A percentile compares a stretch with the other conserved stretches of the same genome.
Conservation (phyloP, 495 filamentous ascomycete species). For the Trichoderma reesei region DNA sequence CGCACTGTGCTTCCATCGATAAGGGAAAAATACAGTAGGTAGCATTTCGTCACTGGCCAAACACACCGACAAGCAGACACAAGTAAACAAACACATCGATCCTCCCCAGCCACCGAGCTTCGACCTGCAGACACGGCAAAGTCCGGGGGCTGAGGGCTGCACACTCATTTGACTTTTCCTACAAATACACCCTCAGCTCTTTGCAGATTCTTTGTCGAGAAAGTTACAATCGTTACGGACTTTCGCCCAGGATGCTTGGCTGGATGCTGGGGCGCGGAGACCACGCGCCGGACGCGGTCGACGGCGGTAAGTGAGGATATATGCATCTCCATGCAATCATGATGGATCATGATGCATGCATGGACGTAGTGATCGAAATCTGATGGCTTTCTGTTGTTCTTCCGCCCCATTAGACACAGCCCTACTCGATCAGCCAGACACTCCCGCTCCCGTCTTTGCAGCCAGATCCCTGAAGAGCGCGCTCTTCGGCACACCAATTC, state of each 20-base stretch:
- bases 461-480: conserved; percentile 86
- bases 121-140: background rate
- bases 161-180: background rate
- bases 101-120: background rate
- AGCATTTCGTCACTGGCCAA: conserved; percentile 7
- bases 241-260: conserved; percentile 36
- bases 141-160: background rate
- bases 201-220: background rate
- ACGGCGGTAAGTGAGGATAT: conserved; percentile 5
- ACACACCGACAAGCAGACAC: background rate
- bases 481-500: conserved; percentile 74
- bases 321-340: background rate
- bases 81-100: conserved; percentile 10
- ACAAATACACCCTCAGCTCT: background rate
- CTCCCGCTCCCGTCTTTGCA: conserved; percentile 88
- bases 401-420: conserved; percentile 26
- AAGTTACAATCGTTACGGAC: background rate
- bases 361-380: background rate
- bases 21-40: background rate
- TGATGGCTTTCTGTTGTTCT: no score
- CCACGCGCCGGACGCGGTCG: conserved; percentile 2
- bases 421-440: conserved; percentile 66
- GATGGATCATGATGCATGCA: background rate
- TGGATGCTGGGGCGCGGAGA: conserved; percentile 41
- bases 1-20: background rate